Base-by-base conservation (phyloP, 2,329 filamentous ascomycete species). In the Seiridium unicorne region DNA sequence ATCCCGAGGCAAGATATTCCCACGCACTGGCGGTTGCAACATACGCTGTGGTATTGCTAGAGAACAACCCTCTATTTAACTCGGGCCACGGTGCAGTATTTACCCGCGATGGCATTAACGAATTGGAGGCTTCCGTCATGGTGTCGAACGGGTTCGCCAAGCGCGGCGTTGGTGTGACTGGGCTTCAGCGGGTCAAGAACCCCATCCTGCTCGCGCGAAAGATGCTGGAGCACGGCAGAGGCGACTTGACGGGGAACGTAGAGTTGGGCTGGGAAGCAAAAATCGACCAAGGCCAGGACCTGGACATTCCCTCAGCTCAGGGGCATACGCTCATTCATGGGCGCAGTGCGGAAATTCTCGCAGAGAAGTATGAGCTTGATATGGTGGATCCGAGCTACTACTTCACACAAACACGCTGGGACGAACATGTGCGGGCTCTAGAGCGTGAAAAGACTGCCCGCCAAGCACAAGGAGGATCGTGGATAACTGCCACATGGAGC, bases 51-150 rank as follows among this genome's bases (percentile, higher is more conserved):
- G 78, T 81, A 1, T 81, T 89, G 34, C 84, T 97, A 13, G 93
- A 97, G 76, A 81, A 96, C 69, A 86, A 93, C 69, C 83, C 89
- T 2, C 84, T 96, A 4, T 96, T 95, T 82, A 97, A 97, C 77
- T 87, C 88, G 60, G 92, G 88, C 6, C 88, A 87, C 68, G 93
- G 93, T 57, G 91, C 92, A 55, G 92, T 96, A 26, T 97, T 96
- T 74, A 96, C 92, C 0, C 86, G 88, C 55, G 88, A 89, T 65
- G 93, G 93, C 18, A 84, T 88, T 63, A 93, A 93, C 72, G 91
- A 97, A 77, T 87, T 96, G 62, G 93, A 97, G 76, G 91, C 91
- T 1, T 91, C 87, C 7, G 85, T 96, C 56, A 96, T 96, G 92
- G 90, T 96, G 0, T 90, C 89, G 2, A 81, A 82, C 35, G 89